Evolutionary conservation across 2,329 filamentous ascomycete species (phyloP), one percentile per base, ranked within the genome.

Genomic region (Fonsecaea pedrosoi): DNA sequence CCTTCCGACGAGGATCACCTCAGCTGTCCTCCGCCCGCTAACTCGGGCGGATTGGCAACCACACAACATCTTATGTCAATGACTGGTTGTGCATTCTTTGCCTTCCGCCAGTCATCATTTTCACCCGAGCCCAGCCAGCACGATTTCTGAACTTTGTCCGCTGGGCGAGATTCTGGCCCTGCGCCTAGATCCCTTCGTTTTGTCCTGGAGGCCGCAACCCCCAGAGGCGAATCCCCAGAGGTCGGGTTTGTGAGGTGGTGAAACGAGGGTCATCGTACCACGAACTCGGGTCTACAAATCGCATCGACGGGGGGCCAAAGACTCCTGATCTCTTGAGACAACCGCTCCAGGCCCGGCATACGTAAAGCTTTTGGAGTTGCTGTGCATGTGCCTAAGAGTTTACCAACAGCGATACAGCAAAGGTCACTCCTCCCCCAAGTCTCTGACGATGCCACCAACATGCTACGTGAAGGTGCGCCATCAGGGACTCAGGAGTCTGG

Each of bases 1-100:
- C 63, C 63, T 60, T 66, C 42, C 53, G 62, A 69, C 66, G 40
- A 71, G 62, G 64, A 71, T 70, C 58, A 65, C 65, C 60, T 68
- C 66, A 69, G 69, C 61, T 72, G 57, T 9, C 59, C 60, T 54
- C 66, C 68, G 68, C 67, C 40, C 58, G 55, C 69, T 72, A 72
- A 65, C 40, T 61, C 62, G 68, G 71, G 59, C 70, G 65, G 70
- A 65, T 60, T 69, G 53, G 53, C 68, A 65, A 71, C 65, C 40
- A 50, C 55, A 34, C 8, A 54, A 34, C 34, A 50, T 32, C 48
- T 62, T n/a, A 40, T 63, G 48, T 57, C 61, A 70, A 62, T 62
- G 69, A 73, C 68, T 73, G 71, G 71, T 60, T 61, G 58, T 68
- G 69, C 65, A 59, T 50, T 34, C 18, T 57, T 64, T 57, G 58